Percentiles rank a stretch among this genome's conserved stretches.
Evolutionary conservation across 768 basidiomycete species (phyloP).

Genomic region (Xerocomus potaroensis): DNA sequence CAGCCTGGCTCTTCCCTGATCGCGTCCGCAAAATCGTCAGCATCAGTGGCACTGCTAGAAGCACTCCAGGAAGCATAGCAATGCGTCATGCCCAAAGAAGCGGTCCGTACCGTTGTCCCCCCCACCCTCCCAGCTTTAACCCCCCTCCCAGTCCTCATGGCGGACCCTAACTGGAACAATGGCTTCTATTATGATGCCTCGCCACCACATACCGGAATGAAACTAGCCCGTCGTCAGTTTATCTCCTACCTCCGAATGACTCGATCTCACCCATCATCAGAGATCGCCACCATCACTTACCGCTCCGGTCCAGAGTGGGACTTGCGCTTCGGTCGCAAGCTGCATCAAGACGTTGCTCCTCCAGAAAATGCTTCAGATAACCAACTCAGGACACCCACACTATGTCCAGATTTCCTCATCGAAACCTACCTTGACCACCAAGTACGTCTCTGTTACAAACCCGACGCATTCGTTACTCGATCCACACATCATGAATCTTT

Average conservation of each 20-base stretch:
- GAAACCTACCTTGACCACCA: constrained; percentile 98
- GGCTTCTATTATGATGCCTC: constrained; percentile 95
- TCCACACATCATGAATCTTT: neutral
- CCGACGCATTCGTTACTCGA: neutral
- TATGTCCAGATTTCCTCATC: constrained; percentile 97
- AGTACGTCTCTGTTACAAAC: constrained; percentile 27
- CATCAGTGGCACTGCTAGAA: constrained; percentile 93
- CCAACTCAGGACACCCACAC: constrained; percentile 49
- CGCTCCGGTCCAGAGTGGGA: constrained; percentile 99
- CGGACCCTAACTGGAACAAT: constrained; percentile 98
- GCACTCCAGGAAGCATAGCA: constrained; percentile 87
- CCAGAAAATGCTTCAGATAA: neutral
- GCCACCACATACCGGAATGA: constrained; percentile 99
- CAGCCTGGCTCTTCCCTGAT: constrained; percentile 89
- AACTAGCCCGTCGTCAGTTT: constrained; percentile 88
- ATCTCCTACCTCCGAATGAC: neutral
- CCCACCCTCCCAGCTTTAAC: neutral
- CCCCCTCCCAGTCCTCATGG: constrained; percentile 78
- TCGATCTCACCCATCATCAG: constrained; percentile 36
- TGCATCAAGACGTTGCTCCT: constrained; percentile 36
- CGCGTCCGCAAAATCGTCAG: constrained; percentile 88
- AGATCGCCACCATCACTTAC: constrained; percentile 99
- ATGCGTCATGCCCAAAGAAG: constrained; percentile 96
- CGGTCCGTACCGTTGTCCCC: constrained; percentile 44
- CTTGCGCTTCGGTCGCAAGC: constrained; percentile 85